Evolutionary conservation across 306 rosid species (phyloP).

Genomic region (Ormosia emarginata): DNA sequence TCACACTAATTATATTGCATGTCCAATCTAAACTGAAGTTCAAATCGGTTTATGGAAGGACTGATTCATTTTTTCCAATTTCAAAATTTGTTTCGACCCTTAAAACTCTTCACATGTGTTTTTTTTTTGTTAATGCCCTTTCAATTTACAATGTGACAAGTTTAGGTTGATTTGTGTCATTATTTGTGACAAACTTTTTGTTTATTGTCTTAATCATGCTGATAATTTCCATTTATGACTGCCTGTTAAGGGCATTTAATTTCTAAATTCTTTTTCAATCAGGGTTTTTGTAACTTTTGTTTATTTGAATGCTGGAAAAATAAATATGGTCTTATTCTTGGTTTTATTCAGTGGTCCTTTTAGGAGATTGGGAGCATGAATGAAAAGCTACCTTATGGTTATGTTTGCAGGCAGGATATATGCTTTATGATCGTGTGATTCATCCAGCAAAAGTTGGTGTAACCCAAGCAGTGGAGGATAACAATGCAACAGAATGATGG

Average conservation of each 20-base stretch:
- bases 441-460: conserved; percentile 94
- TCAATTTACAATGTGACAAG: neutral
- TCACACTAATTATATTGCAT: no score
- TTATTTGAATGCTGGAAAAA: neutral
- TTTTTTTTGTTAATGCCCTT: neutral
- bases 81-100: neutral
- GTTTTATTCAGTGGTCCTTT: neutral
- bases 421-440: conserved; percentile 75
- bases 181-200: neutral
- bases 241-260: neutral
- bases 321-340: neutral
- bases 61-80: neutral
- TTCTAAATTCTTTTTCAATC: neutral
- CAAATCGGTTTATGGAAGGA: neutral
- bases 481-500: conserved; percentile 21
- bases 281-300: neutral
- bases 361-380: neutral
- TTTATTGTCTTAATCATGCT: neutral
- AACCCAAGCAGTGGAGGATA: conserved; percentile 47
- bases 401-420: conserved; percentile 68
- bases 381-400: neutral
- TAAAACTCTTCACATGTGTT: neutral
- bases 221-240: neutral
- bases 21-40: no score
- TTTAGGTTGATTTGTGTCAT: neutral